Base-by-base conservation (phyloP, 164 flowering plant genomes). In the Nymphaea thermarum region DNA sequence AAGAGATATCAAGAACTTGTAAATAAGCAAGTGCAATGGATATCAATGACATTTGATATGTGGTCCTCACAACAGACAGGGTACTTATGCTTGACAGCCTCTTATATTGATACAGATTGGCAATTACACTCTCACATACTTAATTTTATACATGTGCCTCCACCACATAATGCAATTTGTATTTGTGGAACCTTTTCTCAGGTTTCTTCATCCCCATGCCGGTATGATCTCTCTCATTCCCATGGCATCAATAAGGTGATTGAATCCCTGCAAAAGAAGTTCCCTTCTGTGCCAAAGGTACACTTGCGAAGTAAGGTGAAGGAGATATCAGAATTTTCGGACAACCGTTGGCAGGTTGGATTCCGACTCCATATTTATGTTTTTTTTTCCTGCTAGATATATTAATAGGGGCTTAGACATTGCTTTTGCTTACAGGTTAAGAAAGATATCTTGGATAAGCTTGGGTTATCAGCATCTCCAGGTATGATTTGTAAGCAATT, bases 321-420 rank as follows among this genome's bases (percentile, higher is more conserved):
- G 43, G 93, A 94, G 74, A 72, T 94, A 71, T 80, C 97, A 63
- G 82, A 84, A 14, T 94, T 88, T 76, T 80, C 76, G 53, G 93
- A 93, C 71, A 88, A 86, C 64, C 85, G 86, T 1, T 89, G 97
- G 96, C 87, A 87, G 97, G 97, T 88, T 44, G 55, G 84, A 25
- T 78, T 17, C 60, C 45, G 43, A 4, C 8, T 44, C 15, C n/a
- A 15, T 65, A 11, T n/a, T 15, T 15, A 12, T 10, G n/a, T n/a
- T 17, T 4, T 43, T 14, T 8, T 42, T n/a, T 2, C n/a, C 12
- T 3, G 36, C 44, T 42, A 0, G 12, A 5, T 11, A 60, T 51
- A 11, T 59, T 16, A 44, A 15, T 18, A 41, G n/a, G 42, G 55
- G 3, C 8, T 8, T 8, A 51, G 60, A 6, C n/a, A 25, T 11